Base-by-base conservation (phyloP, 768 basidiomycete genomes). In the Nidularia pulvinata region DNA sequence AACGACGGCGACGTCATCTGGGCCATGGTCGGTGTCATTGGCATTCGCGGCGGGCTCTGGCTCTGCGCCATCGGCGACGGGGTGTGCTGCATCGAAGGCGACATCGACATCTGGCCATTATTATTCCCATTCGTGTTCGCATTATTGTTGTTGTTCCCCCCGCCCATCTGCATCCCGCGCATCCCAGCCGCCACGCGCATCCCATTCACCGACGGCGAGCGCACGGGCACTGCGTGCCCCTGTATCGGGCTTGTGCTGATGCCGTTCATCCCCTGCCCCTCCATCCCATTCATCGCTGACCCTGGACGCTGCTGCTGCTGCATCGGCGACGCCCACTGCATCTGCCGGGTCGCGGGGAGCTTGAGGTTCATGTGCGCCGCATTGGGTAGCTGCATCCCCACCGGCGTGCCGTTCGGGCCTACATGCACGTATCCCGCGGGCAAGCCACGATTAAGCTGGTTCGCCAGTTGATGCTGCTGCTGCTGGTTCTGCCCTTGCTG, bases 191-290 rank as follows among this genome's bases (percentile, higher is more conserved):
- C 70, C 22, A 72, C 71, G 44, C 82, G 79, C n/a, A 74, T 75
- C 5, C 85, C 84, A 59, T 83, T 84, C 16, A 80, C 77, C 0
- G 85, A 86, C 2, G 84, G 80, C 9, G 78, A 76, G 22, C 84
- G 76, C 16, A 70, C 67, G 36, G 70, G 73, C 7, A 68, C 61
- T n/a, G 71, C 59, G 54, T 78, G 72, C 13, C 63, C 59, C 30
- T 66, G 57, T 47, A 55, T 69, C n/a, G 76, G 78, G 57, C 69
- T 79, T 5, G 69, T 67, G 32, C 62, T 67, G 1, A 72, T 59
- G 7, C 63, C 63, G 33, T 61, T 66, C 50, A 68, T 59, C 34
- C 45, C 55, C 48, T 63, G 60, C 11, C 49, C 58, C 33, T 70
- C 69, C n/a, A 65, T 49, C 22, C 72, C 72, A 49, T 75, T 78